Evolutionary conservation across 176 grass and related monocot species (phyloP), one percentile per base, ranked within the genome.

Genomic region (Cenchrus purpureus): DNA sequence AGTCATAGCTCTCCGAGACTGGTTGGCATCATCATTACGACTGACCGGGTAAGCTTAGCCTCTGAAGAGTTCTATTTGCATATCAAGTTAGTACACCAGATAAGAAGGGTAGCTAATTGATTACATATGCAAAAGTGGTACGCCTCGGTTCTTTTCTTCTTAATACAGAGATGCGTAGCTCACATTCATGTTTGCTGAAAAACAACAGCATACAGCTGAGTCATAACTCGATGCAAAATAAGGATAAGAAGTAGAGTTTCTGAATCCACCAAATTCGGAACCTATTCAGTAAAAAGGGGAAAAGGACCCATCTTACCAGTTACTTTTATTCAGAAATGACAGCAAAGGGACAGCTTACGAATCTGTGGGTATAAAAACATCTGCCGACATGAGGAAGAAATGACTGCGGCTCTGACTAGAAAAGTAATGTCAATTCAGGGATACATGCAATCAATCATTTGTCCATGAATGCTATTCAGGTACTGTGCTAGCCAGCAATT

Each of bases 361-460:
- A 68, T 80, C 16, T 54, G 28, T 53, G 62, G 62, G 11, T 67
- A 40, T 40, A 15, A 2, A 42, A 10, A 68, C 11, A 66, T 73
- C 75, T 89, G 81, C 81, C 68, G 10, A 88, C 81, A 88, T 32
- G 46, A 73, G 56, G 45, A 65, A 78, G 46, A 60, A 59, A 82
- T 88, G 34, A 56, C 74, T 70, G 17, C 8, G 0, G 0, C 5
- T 11, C 67, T 79, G 67, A 79, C 55, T 65, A 72, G 28, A 70
- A 84, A 79, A 89, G 79, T 62, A 84, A 89, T 68, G 44, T 82
- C 60, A 65, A 48, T 52, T 80, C 52, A 54, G 34, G 37, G n/a
- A 34, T n/a, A 74, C 20, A 86, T 86, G 71, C 55, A 60, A 72
- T 66, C 49, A 75, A 73, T 70, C 67, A 67, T 2, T 76, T 68